Conservation (phyloP, 2,329 filamentous ascomycete genomes). For the Clarireedia monteithiana region DNA sequence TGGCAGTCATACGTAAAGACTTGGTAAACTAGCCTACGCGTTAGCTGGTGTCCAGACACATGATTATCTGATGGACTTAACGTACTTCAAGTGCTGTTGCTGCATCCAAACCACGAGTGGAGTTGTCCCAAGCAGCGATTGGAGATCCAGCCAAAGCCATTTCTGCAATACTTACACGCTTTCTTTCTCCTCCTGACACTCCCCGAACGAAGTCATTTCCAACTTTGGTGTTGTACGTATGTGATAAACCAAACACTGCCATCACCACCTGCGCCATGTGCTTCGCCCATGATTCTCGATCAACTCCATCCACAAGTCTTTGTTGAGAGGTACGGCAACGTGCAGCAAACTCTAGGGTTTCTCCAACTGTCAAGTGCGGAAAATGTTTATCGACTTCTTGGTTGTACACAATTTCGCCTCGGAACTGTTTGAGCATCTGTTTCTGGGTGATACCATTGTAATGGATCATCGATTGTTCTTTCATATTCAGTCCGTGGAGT, state of each 20-base stretch:
- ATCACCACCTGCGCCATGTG: conserved; percentile 50
- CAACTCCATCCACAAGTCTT: conserved; percentile 41
- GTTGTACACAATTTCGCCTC: conserved; percentile 64
- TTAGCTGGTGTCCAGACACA: too few species aligned
- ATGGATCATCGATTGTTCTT: conserved; percentile 43
- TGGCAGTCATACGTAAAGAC: conserved; percentile 55
- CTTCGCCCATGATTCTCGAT: conserved; percentile 42
- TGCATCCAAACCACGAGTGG: conserved; percentile 64
- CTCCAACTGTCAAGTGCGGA: conserved; percentile 66
- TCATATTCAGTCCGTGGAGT: conserved; percentile 49
- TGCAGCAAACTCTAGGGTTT: conserved; percentile 68
- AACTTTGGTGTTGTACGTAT: conserved; percentile 65
- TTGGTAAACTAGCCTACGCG: conserved; percentile 27
- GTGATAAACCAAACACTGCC: conserved; percentile 61
- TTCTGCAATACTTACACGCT: conserved; percentile 77
- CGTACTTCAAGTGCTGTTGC: conserved; percentile 57
- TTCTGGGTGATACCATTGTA: conserved; percentile 51
- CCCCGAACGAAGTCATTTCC: conserved; percentile 67
- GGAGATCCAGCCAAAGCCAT: conserved; percentile 53
- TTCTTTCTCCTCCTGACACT: conserved; percentile 63
- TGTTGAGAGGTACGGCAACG: conserved; percentile 59
- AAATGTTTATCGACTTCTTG: conserved; percentile 72
- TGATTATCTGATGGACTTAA: too few species aligned
- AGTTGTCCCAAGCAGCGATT: conserved; percentile 28
- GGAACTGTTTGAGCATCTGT: conserved; percentile 51